Evolutionary conservation across 2,329 filamentous ascomycete species (phyloP).

Genomic region (Magnaporthales sp.): DNA sequence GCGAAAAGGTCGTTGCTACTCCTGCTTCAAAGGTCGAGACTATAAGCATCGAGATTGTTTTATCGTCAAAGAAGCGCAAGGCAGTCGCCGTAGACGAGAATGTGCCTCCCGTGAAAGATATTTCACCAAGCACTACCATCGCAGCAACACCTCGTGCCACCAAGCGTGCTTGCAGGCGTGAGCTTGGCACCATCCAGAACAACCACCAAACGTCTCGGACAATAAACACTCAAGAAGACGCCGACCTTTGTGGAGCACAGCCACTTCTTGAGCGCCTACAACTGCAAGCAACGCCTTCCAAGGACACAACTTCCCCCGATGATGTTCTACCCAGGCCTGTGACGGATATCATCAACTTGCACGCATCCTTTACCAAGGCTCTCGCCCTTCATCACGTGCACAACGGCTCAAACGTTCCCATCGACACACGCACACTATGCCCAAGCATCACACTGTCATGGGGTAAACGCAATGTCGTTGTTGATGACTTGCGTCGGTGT

Average conservation of each 20-base stretch:
- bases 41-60: constrained; percentile 17
- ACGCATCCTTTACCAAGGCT: constrained; percentile 59
- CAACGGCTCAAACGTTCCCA: constrained; percentile 52
- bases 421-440: constrained; percentile 52
- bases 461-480: constrained; percentile 60
- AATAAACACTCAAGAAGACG: not conserved
- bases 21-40: constrained; percentile 13
- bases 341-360: constrained; percentile 52
- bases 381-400: constrained; percentile 62
- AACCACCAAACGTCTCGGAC: constrained; percentile 12
- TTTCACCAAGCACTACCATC: not conserved
- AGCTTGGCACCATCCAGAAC: constrained; percentile 5
- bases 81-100: constrained; percentile 21
- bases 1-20: constrained; percentile 12
- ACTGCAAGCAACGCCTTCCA: constrained; percentile 26
- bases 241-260: constrained; percentile 2
- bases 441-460: constrained; percentile 59
- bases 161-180: constrained; percentile 14
- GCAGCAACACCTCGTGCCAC: constrained; percentile 6
- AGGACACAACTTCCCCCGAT: constrained; percentile 29
- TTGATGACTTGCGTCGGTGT: constrained; percentile 57
- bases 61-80: constrained; percentile 28
- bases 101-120: constrained; percentile 6
- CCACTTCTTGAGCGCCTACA: constrained; percentile 30
- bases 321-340: constrained; percentile 41